Evolutionary conservation across 2,329 filamentous ascomycete genomes (phyloP).

Genomic region (Elsinoe necatrix): DNA sequence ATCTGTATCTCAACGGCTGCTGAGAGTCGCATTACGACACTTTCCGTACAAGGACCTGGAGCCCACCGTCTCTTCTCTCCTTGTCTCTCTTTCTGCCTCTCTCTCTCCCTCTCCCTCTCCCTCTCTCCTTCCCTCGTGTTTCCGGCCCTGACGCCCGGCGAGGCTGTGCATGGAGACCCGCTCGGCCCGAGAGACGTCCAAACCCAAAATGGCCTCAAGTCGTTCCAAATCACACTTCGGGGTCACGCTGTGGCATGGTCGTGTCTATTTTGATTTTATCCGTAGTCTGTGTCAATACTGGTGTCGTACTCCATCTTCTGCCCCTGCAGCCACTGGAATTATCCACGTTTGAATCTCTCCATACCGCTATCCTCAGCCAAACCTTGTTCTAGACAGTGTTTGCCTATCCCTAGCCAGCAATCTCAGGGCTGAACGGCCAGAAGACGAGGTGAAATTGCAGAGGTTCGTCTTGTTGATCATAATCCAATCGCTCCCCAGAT

Average conservation of each 20-base stretch:
- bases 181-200: slow-evolving; percentile 1
- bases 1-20: background rate
- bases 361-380: background rate
- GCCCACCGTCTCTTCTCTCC: slow-evolving; percentile 10
- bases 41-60: background rate
- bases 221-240: background rate
- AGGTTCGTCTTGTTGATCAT: background rate
- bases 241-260: background rate
- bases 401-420: background rate
- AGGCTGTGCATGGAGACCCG: slow-evolving; percentile 11
- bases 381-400: background rate
- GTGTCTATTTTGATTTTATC: background rate
- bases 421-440: slow-evolving; percentile 1
- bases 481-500: slow-evolving; percentile 9
- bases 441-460: background rate
- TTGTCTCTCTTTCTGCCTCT: background rate
- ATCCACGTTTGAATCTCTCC: background rate
- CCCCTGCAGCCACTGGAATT: background rate
- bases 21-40: slow-evolving; percentile 9
- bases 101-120: background rate
- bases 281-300: background rate
- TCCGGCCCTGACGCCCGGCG: background rate
- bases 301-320: background rate
- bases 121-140: background rate
- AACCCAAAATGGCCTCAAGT: background rate